A percentile compares a stretch with the other conserved stretches of the same genome.
phyloP scores from a whole-genome alignment of 495 filamentous ascomycete genomes.

The Evernia prunastri region DNA sequence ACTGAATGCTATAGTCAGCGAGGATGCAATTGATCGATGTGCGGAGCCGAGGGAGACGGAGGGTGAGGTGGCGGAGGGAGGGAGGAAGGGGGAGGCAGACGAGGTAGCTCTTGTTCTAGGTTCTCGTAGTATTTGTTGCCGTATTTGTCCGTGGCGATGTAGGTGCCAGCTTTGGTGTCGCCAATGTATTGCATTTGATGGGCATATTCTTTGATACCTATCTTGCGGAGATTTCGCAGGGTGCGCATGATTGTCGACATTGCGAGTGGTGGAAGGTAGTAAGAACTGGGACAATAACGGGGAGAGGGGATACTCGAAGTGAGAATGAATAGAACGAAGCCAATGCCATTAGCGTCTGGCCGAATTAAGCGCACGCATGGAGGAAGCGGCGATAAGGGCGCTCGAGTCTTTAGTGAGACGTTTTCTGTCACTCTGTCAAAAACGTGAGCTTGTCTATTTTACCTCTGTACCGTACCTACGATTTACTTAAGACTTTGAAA shows the following conservation, averaged over 20 bases:
- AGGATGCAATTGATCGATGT: neutral
- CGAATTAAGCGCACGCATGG: neutral
- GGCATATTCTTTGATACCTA: constrained; percentile 84
- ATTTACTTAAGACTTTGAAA: neutral
- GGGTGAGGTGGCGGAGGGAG: neutral
- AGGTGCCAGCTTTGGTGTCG: constrained; percentile 90
- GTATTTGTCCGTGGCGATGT: constrained; percentile 79
- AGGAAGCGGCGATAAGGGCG: neutral
- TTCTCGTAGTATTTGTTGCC: constrained; percentile 99
- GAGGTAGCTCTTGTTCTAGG: constrained; percentile 79
- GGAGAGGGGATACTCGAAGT: neutral
- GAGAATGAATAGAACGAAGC: neutral
- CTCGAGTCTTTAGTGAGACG: neutral
- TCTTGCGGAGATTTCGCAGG: constrained; percentile 72
- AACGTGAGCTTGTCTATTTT: neutral
- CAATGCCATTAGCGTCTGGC: neutral
- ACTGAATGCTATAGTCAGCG: constrained; percentile 48
- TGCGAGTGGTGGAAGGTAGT: constrained; percentile 30
- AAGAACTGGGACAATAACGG: neutral
- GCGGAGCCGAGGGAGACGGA: neutral
- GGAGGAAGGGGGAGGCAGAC: constrained; percentile 48
- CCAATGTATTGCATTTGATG: constrained; percentile 78
- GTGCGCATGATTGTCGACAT: constrained; percentile 94
- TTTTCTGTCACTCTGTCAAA: constrained; percentile 4
- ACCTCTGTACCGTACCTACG: neutral